Evolutionary conservation across 2,329 filamentous ascomycete species (phyloP), one percentile per base, ranked within the genome.

Genomic region (Mollisia scopiformis): DNA sequence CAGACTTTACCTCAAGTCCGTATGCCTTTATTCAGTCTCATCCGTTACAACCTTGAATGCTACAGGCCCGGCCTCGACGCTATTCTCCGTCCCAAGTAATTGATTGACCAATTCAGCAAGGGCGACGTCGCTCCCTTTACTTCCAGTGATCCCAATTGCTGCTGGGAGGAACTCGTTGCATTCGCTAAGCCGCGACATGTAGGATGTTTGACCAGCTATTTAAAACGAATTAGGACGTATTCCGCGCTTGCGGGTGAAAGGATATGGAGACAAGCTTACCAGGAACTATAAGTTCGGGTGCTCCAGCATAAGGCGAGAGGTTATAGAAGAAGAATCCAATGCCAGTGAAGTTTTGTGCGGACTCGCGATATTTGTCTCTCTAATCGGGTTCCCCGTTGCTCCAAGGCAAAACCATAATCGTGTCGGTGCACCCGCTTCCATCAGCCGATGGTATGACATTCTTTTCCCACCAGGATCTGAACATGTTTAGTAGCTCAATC

Each of bases 1-100:
- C 30, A 33, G 30, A 33, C 30, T 54, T 39, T 25, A 54, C 31
- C 51, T 54, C 30, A 54, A 39, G 31, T 54, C 51, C 21, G 51
- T 54, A 25, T 54, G 31, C 51, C 51, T 39, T 10, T 54, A 54
- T 25, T 39, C 51, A 54, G 28, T 54, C 51, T 54, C 51, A 39
- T 54, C 51, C 51, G n/a, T 54, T 54, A 25, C 51, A 39, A 39
- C 51, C 30, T 54, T 54, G 51, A 54, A 54, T 54, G 51, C 51
- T 54, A 39, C 51, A 54, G 51, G 31, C 14, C 51, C 31, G 21
- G 39, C 51, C 51, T 54, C 31, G 31, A 54, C 51, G 51, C 51
- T 19, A 54, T 54, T 33, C 19, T 37, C 51, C 30, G 51, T 54
- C 51, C 51, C 51, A 35, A 54, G 51, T 10, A 54, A 54, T 10